phyloP scores from a whole-genome alignment of 2,329 filamentous ascomycete species.

The Curvularia eragrostidis region DNA sequence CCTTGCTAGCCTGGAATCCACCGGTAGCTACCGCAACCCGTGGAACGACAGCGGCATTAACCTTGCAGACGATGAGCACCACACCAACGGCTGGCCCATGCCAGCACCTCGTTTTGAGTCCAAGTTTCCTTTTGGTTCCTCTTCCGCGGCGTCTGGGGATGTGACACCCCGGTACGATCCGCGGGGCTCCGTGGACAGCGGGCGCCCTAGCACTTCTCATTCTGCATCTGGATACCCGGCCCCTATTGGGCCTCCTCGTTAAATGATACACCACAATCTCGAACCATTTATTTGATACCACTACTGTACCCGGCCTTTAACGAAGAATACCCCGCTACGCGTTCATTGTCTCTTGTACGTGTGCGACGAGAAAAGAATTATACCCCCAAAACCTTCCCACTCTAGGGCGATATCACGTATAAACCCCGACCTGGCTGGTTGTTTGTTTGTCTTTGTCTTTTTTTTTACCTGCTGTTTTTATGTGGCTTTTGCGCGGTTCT shows the following conservation, averaged over 20 bases:
- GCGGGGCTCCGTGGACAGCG: conserved; percentile 87
- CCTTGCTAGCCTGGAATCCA: conserved; percentile 93
- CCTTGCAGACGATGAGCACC: conserved; percentile 78
- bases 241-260: conserved; percentile 89
- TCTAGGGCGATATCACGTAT: conserved; percentile 42
- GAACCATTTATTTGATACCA: conserved; percentile 38
- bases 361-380: conserved; percentile 52
- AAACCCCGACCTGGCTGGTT: conserved; percentile 34
- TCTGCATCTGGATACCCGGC: conserved; percentile 97
- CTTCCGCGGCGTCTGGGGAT: conserved; percentile 69
- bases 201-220: conserved; percentile 92
- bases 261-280: conserved; percentile 55
- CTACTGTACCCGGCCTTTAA: conserved; percentile 45
- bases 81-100: conserved; percentile 49
- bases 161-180: conserved; percentile 82
- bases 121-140: conserved; percentile 68
- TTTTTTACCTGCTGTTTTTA: conserved; percentile 17
- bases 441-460: conserved; percentile 27
- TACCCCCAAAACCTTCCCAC: conserved; percentile 43
- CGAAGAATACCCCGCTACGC: conserved; percentile 47
- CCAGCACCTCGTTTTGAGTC: conserved; percentile 58
- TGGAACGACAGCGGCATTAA: conserved; percentile 99
- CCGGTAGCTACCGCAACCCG: conserved; percentile 93
- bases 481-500: conserved; percentile 18
- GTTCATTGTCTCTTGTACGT: conserved; percentile 36